phyloP scores from a whole-genome alignment of 1,284 basidiomycete species.

The Trametes hirsuta region DNA sequence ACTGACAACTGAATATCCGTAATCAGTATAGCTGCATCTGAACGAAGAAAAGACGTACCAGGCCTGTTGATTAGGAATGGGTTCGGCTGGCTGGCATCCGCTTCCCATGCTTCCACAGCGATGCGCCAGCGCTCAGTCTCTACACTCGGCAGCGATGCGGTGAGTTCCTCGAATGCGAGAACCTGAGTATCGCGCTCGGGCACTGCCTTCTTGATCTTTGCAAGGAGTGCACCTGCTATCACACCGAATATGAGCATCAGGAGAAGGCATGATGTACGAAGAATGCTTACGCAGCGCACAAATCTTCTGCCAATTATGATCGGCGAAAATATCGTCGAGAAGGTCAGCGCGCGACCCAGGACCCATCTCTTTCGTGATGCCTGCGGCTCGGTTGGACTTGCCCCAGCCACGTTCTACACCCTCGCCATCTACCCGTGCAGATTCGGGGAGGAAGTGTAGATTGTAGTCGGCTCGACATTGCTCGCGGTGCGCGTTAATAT shows the following conservation, averaged over 20 bases:
- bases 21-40: too few relatives aligned
- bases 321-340: slow-evolving; percentile 11
- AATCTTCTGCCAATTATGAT: slow-evolving; percentile 14
- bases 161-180: not conserved
- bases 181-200: not conserved
- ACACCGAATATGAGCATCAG: not conserved
- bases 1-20: slow-evolving; percentile 8
- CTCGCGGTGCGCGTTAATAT: slow-evolving; percentile 6
- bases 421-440: slow-evolving; percentile 12
- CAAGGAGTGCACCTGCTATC: not conserved
- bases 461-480: slow-evolving; percentile 3
- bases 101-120: not conserved
- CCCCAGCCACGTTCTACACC: slow-evolving; percentile 8
- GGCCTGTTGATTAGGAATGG: not conserved
- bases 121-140: not conserved
- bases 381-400: not conserved
- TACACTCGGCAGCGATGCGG: not conserved
- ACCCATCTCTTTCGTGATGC: slow-evolving; percentile 19
- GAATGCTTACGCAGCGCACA: not conserved
- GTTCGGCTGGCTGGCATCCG: not conserved
- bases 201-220: slow-evolving; percentile 5
- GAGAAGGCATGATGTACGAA: too few relatives aligned
- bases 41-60: not conserved
- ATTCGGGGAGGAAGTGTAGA: not conserved
- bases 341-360: slow-evolving; percentile 8